Evolutionary conservation across 2,329 filamentous ascomycete species (phyloP).

Genomic region (Bertia moriformis): DNA sequence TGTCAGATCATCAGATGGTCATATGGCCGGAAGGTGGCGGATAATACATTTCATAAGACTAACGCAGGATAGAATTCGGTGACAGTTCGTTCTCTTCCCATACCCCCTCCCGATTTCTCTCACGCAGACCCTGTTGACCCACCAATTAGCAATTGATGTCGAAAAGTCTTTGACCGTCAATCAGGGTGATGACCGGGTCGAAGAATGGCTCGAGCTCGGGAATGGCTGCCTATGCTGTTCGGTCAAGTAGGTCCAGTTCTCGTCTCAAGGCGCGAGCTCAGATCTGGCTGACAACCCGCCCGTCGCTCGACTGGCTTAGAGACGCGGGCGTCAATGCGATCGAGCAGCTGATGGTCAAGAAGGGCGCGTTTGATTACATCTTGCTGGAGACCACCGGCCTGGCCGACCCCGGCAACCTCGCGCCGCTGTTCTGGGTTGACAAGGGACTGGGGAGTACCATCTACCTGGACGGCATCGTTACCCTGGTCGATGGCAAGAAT

Average conservation of each 20-base stretch:
- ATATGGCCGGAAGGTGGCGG: constrained; percentile 1
- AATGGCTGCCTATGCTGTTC: constrained; percentile 98
- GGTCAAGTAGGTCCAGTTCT: constrained; percentile 54
- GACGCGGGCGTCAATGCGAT: constrained; percentile 89
- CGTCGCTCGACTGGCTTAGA: constrained; percentile 24
- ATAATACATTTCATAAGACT: too few species aligned
- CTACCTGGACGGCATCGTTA: constrained; percentile 92
- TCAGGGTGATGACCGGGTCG: constrained; percentile 65
- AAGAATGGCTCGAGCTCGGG: constrained; percentile 89
- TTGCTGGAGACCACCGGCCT: constrained; percentile 90
- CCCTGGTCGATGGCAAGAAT: constrained; percentile 88
- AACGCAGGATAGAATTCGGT: constrained; percentile 53
- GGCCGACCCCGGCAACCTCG: constrained; percentile 88
- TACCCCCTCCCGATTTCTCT: constrained; percentile 13
- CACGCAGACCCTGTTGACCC: background rate
- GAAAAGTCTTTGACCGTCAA: constrained; percentile 90
- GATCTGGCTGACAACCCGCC: too few species aligned
- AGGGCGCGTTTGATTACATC: constrained; percentile 92
- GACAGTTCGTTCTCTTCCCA: too few species aligned
- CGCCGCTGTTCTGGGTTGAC: constrained; percentile 94
- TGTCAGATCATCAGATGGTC: too few species aligned
- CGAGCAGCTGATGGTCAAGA: constrained; percentile 86
- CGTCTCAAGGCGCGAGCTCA: background rate
- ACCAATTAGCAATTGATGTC: constrained; percentile 67
- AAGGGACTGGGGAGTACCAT: constrained; percentile 89